A percentile compares a stretch with the other conserved stretches of the same genome.
Conservation (phyloP, 2,329 filamentous ascomycete species). For the Colletotrichum brevisporum region DNA sequence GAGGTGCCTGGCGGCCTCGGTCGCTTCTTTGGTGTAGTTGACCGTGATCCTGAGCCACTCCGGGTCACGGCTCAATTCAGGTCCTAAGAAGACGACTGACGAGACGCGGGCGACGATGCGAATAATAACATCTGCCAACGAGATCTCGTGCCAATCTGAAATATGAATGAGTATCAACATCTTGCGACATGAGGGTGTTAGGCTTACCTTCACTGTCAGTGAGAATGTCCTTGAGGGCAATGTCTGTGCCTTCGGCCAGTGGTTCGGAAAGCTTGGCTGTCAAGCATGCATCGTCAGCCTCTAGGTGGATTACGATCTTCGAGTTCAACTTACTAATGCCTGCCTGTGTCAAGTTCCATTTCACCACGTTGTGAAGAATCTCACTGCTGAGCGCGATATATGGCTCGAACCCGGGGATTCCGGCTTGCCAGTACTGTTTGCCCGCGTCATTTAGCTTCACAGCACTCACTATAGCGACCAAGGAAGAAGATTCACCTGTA, state of each 20-base stretch:
- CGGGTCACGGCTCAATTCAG: conserved; percentile 41
- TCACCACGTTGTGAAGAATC: conserved; percentile 34
- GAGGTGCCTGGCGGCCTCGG: conserved; percentile 30
- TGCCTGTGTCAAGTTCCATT: conserved; percentile 26
- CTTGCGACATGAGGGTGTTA: no score
- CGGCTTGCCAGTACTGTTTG: conserved; percentile 32
- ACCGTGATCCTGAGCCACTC: conserved; percentile 42
- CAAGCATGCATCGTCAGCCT: not conserved
- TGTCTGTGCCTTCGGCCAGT: conserved; percentile 16
- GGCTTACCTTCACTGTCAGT: conserved; percentile 14
- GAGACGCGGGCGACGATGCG: conserved; percentile 43
- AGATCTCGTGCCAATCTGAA: conserved; percentile 40
- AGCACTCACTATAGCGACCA: no score
- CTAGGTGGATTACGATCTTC: not conserved
- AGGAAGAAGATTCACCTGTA: conserved; percentile 23
- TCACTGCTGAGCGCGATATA: conserved; percentile 27
- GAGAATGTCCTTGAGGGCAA: conserved; percentile 22
- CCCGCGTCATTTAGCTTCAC: no score
- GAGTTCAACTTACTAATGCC: conserved; percentile 10
- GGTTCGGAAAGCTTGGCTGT: conserved; percentile 23
- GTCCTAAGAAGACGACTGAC: conserved; percentile 42
- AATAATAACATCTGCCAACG: conserved; percentile 21
- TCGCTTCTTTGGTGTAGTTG: conserved; percentile 30
- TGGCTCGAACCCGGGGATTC: conserved; percentile 23
- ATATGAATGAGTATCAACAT: not conserved